Percentiles rank a stretch among this genome's conserved stretches.
phyloP scores from a whole-genome alignment of 2,329 filamentous ascomycete species.

The Fusarium pseudonygamai region DNA sequence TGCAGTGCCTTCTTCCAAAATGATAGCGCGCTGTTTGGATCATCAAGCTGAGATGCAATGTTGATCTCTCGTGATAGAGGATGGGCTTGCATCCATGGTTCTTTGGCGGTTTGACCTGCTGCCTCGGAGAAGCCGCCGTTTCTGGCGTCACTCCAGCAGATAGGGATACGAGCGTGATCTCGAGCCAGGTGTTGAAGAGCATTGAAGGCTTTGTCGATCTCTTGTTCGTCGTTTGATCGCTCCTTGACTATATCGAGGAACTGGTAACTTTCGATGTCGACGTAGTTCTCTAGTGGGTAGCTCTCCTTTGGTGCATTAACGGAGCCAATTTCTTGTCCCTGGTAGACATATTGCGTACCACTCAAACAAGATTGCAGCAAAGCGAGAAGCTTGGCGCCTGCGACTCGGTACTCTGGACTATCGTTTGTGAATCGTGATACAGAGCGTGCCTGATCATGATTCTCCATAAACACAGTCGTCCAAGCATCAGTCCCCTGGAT shows the following conservation, averaged over 20 bases:
- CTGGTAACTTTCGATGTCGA: constrained; percentile 60
- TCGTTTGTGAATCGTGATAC: constrained; percentile 65
- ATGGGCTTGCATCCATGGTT: constrained; percentile 49
- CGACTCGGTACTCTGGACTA: constrained; percentile 56
- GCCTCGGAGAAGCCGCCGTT: constrained; percentile 50
- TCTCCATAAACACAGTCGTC: constrained; percentile 72
- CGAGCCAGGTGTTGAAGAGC: constrained; percentile 52
- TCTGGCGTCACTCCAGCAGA: constrained; percentile 65
- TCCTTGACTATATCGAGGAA: constrained; percentile 47
- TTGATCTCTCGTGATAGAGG: constrained; percentile 57
- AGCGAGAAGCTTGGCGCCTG: constrained; percentile 67
- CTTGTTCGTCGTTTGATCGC: constrained; percentile 40
- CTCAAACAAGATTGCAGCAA: constrained; percentile 61
- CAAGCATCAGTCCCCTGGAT: constrained; percentile 65
- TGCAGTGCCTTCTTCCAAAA: constrained; percentile 47
- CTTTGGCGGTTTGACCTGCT: constrained; percentile 41
- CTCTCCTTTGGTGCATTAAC: constrained; percentile 67
- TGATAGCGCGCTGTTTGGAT: constrained; percentile 48
- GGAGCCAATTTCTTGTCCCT: constrained; percentile 74
- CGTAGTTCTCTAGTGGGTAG: constrained; percentile 66
- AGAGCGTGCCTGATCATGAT: constrained; percentile 70
- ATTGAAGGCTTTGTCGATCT: constrained; percentile 49
- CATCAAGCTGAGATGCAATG: constrained; percentile 61
- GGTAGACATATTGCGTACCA: constrained; percentile 73
- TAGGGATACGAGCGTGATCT: constrained; percentile 73